Evolutionary conservation across 2,329 filamentous ascomycete genomes (phyloP), one percentile per base, ranked within the genome.

Genomic region (Clathrospora elynae): DNA sequence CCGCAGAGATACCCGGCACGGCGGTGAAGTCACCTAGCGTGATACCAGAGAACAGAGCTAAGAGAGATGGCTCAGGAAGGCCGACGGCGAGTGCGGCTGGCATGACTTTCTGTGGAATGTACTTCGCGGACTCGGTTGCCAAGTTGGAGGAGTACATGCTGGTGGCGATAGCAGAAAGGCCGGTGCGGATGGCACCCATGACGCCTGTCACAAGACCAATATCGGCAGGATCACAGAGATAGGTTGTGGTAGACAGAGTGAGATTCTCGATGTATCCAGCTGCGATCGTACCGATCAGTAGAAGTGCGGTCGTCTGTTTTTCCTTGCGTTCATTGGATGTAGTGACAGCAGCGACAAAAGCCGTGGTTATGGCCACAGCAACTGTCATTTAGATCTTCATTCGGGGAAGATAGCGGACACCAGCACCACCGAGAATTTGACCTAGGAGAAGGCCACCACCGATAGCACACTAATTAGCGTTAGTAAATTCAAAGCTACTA

Each of bases 331-430:
- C 32, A 10, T 44, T 53, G 6, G 55, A 59, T 8, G 59, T 38
- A 5, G 61, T 57, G 31, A 62, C 23, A 9, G 57, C 57, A n/a
- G 49, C 59, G 26, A 65, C 52, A 36, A 66, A 66, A 3, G 57
- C 55, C 7, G 55, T 57, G 4, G 57, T 55, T 14, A 63, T 32
- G 16, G 51, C 46, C 2, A 51, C 30, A n/a, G 62, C 55, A 22
- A 64, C 56, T 1, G 57, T 59, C 55, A 67, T 65, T 41, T 67
- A 62, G 28, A 60, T 59, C 49, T 64, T 65, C 50, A 63, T 64
- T 7, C 54, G 51, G 3, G 64, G 62, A 6, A 67, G 35, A 23
- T 51, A 63, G 20, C 56, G 53, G n/a, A 66, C 44, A 23, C 62
- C 62, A 14, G 59, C 49, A 16, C 64, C 64, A 33, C 61, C 62